Percentiles rank a stretch among this genome's conserved stretches.
phyloP scores from a whole-genome alignment of 108 stramenopile species.

The Nitzschia inconspicua region DNA sequence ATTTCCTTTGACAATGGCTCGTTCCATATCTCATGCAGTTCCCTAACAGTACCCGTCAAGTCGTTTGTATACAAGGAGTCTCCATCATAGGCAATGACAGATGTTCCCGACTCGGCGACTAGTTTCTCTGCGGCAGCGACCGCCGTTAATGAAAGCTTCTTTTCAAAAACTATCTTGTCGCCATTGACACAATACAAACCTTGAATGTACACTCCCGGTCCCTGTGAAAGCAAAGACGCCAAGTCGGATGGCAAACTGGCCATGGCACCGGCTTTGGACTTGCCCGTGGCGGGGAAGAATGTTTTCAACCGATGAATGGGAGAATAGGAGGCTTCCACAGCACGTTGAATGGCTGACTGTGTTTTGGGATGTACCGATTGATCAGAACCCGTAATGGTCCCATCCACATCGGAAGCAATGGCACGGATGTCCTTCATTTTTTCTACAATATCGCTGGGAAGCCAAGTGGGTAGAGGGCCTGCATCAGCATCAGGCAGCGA shows the following conservation, averaged over 20 bases:
- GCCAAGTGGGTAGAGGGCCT: not conserved
- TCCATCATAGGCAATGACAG: conserved; percentile 85
- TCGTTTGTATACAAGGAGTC: conserved; percentile 70
- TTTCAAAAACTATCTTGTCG: conserved; percentile 83
- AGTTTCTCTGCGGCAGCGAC: conserved; percentile 63
- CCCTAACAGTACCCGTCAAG: conserved; percentile 33
- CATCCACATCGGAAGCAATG: conserved; percentile 88
- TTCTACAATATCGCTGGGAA: conserved; percentile 5
- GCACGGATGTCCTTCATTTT: conserved; percentile 37
- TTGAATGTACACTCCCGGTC: conserved; percentile 69
- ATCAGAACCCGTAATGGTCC: conserved; percentile 65
- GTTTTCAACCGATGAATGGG: conserved; percentile 20
- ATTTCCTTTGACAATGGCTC: conserved; percentile 68
- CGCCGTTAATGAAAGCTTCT: conserved; percentile 47
- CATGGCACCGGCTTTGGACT: conserved; percentile 71
- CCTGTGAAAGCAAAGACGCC: conserved; percentile 11
- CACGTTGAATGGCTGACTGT: conserved; percentile 40
- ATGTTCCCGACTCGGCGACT: conserved; percentile 48
- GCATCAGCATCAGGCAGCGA: not conserved
- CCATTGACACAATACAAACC: conserved; percentile 83
- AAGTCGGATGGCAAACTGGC: conserved; percentile 50
- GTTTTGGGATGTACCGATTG: conserved; percentile 73
- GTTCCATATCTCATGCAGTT: conserved; percentile 70
- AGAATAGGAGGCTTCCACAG: conserved; percentile 34
- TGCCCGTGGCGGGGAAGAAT: conserved; percentile 89